Evolutionary conservation across 306 rosid genomes (phyloP), one percentile per base, ranked within the genome.

Genomic region (Dalbergia cultrata): DNA sequence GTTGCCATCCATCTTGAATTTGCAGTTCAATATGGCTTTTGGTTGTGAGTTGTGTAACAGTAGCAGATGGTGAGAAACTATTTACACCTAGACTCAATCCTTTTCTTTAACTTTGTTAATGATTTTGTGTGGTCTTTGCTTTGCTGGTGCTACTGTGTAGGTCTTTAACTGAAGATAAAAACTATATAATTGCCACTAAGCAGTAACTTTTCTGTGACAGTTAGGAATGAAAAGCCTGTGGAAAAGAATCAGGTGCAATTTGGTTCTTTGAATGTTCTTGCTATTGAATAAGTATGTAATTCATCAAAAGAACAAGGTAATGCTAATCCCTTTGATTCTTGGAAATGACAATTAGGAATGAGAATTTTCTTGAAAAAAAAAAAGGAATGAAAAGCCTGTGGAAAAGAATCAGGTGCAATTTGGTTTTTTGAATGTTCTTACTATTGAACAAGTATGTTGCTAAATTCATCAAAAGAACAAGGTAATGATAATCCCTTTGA

Each of bases 141-240:
- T 18, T 66, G 59, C 77, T 88, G 97, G 58, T 92, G 63, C 41
- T 96, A 9, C 7, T 96, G 16, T 93, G 93, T 82, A 98, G 99
- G 74, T 93, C 99, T 52, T 96, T 96, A 77, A 81, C 90, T 22
- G 99, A 96, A 83, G 97, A 96, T 21, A 98, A 96, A 87, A 92
- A 26, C 97, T 34, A 90, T 22, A 77, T 88, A 91, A 44, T 79
- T 89, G 93, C 63, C 86, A 76, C 75, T 5, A 85, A 82, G 60
- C 81, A 83, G 84, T 82, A 87, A 26, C 31, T 26, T 26, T 47
- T 63, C 87, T 68, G 82, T 80, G 78, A 47, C 83, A 49, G 67
- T 76, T 74, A 78, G 61, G 47, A 70, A 64, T 47, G 87, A 83
- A 74, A 92, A 85, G 80, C 70, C 88, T 6, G 86, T 75, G 47